Base-by-base conservation (phyloP, 2,329 filamentous ascomycete genomes). In the Neofusicoccum sp. region DNA sequence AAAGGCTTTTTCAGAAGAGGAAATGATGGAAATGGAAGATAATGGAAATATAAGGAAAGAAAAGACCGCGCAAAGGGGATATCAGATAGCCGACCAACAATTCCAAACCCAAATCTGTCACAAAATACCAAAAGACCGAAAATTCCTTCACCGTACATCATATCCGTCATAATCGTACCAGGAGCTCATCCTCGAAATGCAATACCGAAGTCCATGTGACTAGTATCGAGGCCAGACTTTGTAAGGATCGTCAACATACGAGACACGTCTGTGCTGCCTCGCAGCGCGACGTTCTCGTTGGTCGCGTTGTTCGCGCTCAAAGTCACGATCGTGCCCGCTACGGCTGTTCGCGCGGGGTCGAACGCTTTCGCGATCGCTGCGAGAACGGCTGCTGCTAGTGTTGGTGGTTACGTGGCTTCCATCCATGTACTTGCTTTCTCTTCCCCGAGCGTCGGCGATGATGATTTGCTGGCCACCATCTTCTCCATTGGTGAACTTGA, bases 361-460 rank as follows among this genome's bases (percentile, higher is more conserved):
- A 22, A 8, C 28, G 14, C 36, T 34, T 4, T 56, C 61, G 43
- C 50, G 41, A 14, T 56, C 61, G 43, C 61, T 56, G 14, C 61
- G 49, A n/a, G 61, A 63, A 2, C 43, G 36, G 33, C 50, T 63
- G 34, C 61, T 63, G 33, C 61, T 49, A 2, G 61, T 63, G 41
- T 56, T 56, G 29, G 49, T 56, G 3, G 61, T 63, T 2, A 56
- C 50, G 22, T 43, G 61, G 28, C 61, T 63, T 33, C 61, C 50
- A 3, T 63, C 61, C 9, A 7, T 43, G 14, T 63, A 63, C 22
- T 49, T 41, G 39, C 49, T 63, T 14, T 63, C 61, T 33, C 50
- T 56, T 31, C 50, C 43, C 14, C 43, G 34, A n/a, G 49, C 11
- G 41, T 63, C 61, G 33, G 36, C 44, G 36, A 56, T 56, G 34